These are phyloP conservation scores for Sanghuangporus sanghuang DNA, from an alignment of 1,284 basidiomycete species.

Conservation along the genomic window DNA sequence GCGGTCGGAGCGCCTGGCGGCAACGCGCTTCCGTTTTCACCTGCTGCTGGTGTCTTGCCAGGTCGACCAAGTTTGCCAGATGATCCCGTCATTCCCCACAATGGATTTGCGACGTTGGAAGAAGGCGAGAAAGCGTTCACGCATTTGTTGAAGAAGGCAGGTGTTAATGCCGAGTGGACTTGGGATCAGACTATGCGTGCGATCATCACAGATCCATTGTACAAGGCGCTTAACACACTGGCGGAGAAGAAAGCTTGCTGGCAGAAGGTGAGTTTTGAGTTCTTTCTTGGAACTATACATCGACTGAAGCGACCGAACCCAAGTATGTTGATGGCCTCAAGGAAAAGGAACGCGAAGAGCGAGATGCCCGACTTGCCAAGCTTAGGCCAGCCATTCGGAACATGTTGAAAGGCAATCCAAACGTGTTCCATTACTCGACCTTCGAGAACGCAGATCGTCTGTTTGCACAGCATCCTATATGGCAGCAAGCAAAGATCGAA, in stretches of 20 bases:
- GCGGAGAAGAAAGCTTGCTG: constrained; percentile 93
- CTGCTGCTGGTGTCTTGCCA: constrained; percentile 53
- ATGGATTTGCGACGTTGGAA: constrained; percentile 80
- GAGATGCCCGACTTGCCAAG: constrained; percentile 74
- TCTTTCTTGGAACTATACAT: background rate
- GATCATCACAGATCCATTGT: constrained; percentile 96
- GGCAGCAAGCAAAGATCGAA: constrained; percentile 81
- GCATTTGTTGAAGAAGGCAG: constrained; percentile 81
- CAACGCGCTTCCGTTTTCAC: constrained; percentile 50
- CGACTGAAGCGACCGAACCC: background rate
- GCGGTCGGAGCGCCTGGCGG: constrained; percentile 30
- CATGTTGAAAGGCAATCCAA: constrained; percentile 78
- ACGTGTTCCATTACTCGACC: constrained; percentile 85
- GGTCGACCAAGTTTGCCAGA: constrained; percentile 75
- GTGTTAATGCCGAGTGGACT: constrained; percentile 88
- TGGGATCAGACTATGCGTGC: constrained; percentile 99
- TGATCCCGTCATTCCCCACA: constrained; percentile 81
- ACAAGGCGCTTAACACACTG: constrained; percentile 90
- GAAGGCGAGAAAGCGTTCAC: constrained; percentile 94
- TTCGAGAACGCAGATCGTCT: constrained; percentile 81
- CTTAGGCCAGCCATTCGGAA: constrained; percentile 79
- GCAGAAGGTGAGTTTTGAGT: constrained; percentile 64
- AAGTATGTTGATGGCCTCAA: constrained; percentile 69
- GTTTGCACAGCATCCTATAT: constrained; percentile 80
- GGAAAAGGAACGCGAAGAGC: constrained; percentile 72